phyloP scores from a whole-genome alignment of 352 stramenopile species.

The Phytophthora megakarya region DNA sequence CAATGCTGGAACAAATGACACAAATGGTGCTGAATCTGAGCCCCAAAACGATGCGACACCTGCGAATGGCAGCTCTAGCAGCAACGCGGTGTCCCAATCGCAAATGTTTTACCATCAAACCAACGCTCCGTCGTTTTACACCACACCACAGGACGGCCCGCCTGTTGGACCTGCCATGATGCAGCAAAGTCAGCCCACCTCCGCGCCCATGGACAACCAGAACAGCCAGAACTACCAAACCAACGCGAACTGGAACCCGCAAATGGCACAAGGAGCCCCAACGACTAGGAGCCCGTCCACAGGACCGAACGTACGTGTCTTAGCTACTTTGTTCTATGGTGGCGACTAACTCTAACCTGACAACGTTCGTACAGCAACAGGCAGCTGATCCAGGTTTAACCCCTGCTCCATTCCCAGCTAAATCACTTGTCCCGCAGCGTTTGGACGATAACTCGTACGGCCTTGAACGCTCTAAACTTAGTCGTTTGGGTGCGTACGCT shows the following conservation, averaged over 20 bases:
- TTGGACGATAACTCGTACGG: slow-evolving; percentile 67
- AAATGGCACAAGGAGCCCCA: slow-evolving; percentile 19
- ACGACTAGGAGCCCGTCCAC: slow-evolving; percentile 20
- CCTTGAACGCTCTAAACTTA: slow-evolving; percentile 53
- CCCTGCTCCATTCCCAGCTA: slow-evolving; percentile 61
- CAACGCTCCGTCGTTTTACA: slow-evolving; percentile 66
- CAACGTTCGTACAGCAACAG: slow-evolving; percentile 25
- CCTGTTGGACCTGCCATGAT: slow-evolving; percentile 40
- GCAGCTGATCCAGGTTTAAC: slow-evolving; percentile 49
- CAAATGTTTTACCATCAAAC: slow-evolving; percentile 68
- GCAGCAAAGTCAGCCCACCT: slow-evolving; percentile 38
- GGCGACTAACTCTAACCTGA: slow-evolving; percentile 7
- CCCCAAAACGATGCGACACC: no score
- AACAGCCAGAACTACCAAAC: slow-evolving; percentile 32
- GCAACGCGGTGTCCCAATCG: slow-evolving; percentile 43
- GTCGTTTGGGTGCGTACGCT: slow-evolving; percentile 55
- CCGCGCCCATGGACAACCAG: slow-evolving; percentile 19
- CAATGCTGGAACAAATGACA: no score
- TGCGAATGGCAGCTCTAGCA: no score
- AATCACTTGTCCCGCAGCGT: slow-evolving; percentile 62
- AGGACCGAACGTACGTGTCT: slow-evolving; percentile 29
- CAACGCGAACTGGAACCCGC: slow-evolving; percentile 38
- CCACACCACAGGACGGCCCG: slow-evolving; percentile 49
- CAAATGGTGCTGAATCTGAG: no score
- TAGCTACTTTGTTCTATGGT: not conserved